Evolutionary conservation across 768 basidiomycete genomes (phyloP), one percentile per base, ranked within the genome.

Genomic region (Hericium rajendrae): DNA sequence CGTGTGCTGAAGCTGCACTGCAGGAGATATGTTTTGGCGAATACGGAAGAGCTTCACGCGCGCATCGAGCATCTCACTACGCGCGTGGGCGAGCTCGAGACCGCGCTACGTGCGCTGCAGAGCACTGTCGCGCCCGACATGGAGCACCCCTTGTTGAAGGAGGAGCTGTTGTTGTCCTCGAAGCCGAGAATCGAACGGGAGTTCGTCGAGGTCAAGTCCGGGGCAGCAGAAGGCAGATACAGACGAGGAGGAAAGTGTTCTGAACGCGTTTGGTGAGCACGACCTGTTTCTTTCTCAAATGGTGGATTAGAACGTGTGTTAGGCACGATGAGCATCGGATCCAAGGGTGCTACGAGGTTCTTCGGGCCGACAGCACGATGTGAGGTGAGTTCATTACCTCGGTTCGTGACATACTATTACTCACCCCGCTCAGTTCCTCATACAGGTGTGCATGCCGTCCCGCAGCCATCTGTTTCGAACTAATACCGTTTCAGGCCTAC

Each of bases 311-410:
- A 32, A 6, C 6, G 5, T 10, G 5, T 32, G 8, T 11, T 53
- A 82, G 83, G 83, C 16, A 85, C 84, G 9, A 69, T 86, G 53
- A 77, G 76, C 2, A 73, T 86, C 24, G 80, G 77, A n/a, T 66
- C 74, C 22, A 67, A 77, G 50, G 82, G 82, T 0, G 80, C 80
- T 60, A 74, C 78, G 0, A 75, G 69, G 38, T 85, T 83, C 66
- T 73, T 83, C 57, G 85, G 87, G 16, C 75, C 77, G 57, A 88
- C 84, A 0, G 82, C 87, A 6, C 79, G 84, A 39, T 75, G 83
- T 22, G 86, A 88, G 76, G 85, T 86, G 61, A 53, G 78, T 63
- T 11, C 37, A 22, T 54, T 41, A 15, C 43, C 18, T 8, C 20
- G 5, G n/a, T 6, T 20, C 18, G 43, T 46, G 16, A 6, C 16